A percentile compares a stretch with the other conserved stretches of the same genome.
These are phyloP conservation scores for Pichia occidentalis DNA, from an alignment of 805 yeast species.

Conservation along the genomic window DNA sequence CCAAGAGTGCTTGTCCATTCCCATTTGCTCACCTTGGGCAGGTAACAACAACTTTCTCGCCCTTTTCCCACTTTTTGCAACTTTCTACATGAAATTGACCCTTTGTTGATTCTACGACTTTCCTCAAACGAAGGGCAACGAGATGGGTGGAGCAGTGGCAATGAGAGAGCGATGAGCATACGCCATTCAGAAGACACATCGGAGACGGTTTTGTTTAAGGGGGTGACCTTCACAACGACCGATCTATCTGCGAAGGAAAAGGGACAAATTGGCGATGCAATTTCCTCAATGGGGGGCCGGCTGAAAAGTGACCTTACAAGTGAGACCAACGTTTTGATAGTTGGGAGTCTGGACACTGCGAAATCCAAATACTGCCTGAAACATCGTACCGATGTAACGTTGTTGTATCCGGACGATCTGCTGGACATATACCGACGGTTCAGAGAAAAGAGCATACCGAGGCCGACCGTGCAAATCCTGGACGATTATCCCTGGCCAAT, in stretches of 20 bases:
- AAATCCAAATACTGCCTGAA: conserved; percentile 47
- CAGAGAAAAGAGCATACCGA: conserved; percentile 46
- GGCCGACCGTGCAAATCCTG: conserved; percentile 10
- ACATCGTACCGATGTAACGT: conserved; percentile 49
- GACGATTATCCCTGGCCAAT: conserved; percentile 30
- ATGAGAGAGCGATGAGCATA: too few species aligned
- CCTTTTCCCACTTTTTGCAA: too few species aligned
- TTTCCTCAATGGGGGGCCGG: conserved; percentile 53
- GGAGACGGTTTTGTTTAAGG: conserved; percentile 35
- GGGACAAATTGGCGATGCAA: conserved; percentile 38
- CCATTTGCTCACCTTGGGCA: too few species aligned
- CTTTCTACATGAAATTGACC: too few species aligned
- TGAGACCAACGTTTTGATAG: conserved; percentile 52
- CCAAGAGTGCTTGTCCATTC: too few species aligned
- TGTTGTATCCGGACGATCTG: conserved; percentile 40
- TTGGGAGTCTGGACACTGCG: conserved; percentile 51
- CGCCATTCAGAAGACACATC: too few species aligned
- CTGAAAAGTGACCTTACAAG: conserved; percentile 53
- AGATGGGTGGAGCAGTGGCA: conserved; percentile 4
- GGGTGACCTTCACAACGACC: conserved; percentile 52
- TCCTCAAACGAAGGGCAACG: too few species aligned
- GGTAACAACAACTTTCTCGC: too few species aligned
- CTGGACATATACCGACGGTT: conserved; percentile 38
- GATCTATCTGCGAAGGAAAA: conserved; percentile 38
- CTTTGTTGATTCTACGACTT: too few species aligned